Base-by-base conservation (phyloP, 306 rosid species). In the Cajanus cajan region DNA sequence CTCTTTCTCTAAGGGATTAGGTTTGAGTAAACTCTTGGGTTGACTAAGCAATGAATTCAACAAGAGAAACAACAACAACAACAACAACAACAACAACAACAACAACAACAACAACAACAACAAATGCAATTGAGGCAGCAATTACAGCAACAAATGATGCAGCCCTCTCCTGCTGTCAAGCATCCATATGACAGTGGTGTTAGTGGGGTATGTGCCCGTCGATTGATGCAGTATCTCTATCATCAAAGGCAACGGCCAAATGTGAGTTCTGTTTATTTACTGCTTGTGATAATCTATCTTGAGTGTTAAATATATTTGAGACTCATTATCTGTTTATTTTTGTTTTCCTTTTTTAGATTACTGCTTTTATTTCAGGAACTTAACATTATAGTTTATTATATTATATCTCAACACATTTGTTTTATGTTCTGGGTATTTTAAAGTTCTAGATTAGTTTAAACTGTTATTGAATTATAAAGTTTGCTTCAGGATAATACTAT, bases 211-310 rank as follows among this genome's bases (percentile, higher is more conserved):
- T 96, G 99, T 87, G 86, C 94, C 22, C 99, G 98, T 33, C 92
- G 99, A 54, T 78, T 96, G 87, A 93, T 93, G 99, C 99, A 96
- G 72, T 96, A 93, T 79, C 84, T 96, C 19, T 96, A 93, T 82
- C 99, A 93, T 84, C 98, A 93, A 87, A 89, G 93, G 77, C 94
- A 96, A 78, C 85, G 99, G 0, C 97, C 94, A 48, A 52, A 68
- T 16, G 99, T 93, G 82, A 91, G 97, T 84, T 76, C 36, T 55
- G 54, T 74, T 67, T 74, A 67, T 74, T 68, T 66, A 15, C 50
- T 67, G 41, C 37, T 54, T 61, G 34, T 40, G 55, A 40, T 67
- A 54, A 22, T 41, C 33, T 48, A 6, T 48, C 12, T 13, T 5
- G 3, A 58, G 39, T 25, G 39, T 58, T 14, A 13, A 6, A 58